These are phyloP conservation scores for Paraphaeosphaeria minitans DNA, from an alignment of 2,329 filamentous ascomycete species.

Conservation along the genomic window DNA sequence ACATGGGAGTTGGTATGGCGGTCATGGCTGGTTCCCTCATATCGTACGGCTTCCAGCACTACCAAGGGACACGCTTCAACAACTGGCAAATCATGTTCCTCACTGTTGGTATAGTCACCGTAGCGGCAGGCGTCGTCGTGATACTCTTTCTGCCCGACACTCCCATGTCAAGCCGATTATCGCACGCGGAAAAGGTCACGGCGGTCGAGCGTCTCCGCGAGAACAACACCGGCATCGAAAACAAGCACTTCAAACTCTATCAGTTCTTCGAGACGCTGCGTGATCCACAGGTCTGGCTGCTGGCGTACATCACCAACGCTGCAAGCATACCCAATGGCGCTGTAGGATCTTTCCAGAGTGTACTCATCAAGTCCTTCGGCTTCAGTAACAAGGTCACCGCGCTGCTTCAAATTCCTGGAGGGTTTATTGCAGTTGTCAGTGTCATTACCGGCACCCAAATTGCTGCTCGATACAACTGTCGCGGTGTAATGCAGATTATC, in stretches of 20 bases:
- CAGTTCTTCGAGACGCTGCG: constrained; percentile 51
- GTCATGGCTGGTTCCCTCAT: constrained; percentile 23
- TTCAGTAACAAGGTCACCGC: constrained; percentile 61
- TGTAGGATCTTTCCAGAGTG: constrained; percentile 33
- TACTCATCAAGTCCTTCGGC: constrained; percentile 41
- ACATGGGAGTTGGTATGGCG: constrained; percentile 41
- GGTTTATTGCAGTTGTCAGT: constrained; percentile 20
- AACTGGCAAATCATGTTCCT: constrained; percentile 33
- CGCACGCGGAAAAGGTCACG: constrained; percentile 41
- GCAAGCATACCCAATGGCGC: constrained; percentile 43
- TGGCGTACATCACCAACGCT: constrained; percentile 30
- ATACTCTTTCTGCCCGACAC: constrained; percentile 48
- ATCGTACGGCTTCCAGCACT: constrained; percentile 33
- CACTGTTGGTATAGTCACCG: constrained; percentile 24
- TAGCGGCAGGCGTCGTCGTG: constrained; percentile 26
- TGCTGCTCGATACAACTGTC: constrained; percentile 18
- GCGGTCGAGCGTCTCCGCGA: constrained; percentile 44
- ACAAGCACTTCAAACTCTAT: constrained; percentile 51
- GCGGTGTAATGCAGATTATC: constrained; percentile 20
- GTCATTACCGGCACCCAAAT: constrained; percentile 19
- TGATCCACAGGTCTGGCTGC: constrained; percentile 48
- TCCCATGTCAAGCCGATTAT: constrained; percentile 44
- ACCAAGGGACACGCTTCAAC: constrained; percentile 17
- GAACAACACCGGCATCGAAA: constrained; percentile 56
- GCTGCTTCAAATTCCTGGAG: constrained; percentile 36